phyloP scores from a whole-genome alignment of 2,329 filamentous ascomycete species.

The Hypoxylon sp. region DNA sequence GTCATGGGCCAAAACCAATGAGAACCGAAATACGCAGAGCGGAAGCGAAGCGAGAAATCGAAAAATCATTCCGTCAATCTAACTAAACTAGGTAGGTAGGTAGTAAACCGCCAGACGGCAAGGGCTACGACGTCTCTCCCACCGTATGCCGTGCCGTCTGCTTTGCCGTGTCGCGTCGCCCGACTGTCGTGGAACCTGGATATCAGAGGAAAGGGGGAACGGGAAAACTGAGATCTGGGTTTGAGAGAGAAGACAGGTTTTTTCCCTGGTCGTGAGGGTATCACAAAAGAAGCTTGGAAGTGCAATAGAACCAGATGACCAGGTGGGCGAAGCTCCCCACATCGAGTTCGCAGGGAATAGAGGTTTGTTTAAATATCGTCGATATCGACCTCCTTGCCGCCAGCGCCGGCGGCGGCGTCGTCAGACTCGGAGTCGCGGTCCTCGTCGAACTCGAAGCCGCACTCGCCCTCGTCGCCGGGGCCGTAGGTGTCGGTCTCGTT shows the following conservation, averaged over 20 bases:
- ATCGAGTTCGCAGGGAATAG: slow-evolving; percentile 1
- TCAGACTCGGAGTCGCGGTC: slow-evolving; percentile 78
- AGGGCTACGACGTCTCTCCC: slow-evolving; percentile 73
- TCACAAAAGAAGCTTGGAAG: slow-evolving; percentile 14
- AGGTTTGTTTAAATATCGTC: slow-evolving; percentile 93
- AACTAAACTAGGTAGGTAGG: too few species aligned
- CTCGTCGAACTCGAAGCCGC: slow-evolving; percentile 99
- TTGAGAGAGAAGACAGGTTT: slow-evolving; percentile 74
- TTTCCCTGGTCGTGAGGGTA: slow-evolving; percentile 45
- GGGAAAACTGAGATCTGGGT: slow-evolving; percentile 34
- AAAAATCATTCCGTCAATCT: not conserved
- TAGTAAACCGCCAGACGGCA: slow-evolving; percentile 23
- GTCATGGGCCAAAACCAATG: slow-evolving; percentile 1
- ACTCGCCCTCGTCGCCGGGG: slow-evolving; percentile 93
- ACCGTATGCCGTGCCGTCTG: slow-evolving; percentile 60
- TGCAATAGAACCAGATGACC: slow-evolving; percentile 23
- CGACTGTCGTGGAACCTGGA: slow-evolving; percentile 65
- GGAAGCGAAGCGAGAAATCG: not conserved
- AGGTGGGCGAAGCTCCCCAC: slow-evolving; percentile 30
- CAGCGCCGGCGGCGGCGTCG: slow-evolving; percentile 66
- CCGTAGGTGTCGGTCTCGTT: slow-evolving; percentile 98
- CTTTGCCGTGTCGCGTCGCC: slow-evolving; percentile 47
- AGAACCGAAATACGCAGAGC: slow-evolving; percentile 1
- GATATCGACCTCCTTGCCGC: slow-evolving; percentile 84
- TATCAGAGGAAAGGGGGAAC: slow-evolving; percentile 1